phyloP scores from a whole-genome alignment of 2,329 filamentous ascomycete species.

The Exophiala spinifera region DNA sequence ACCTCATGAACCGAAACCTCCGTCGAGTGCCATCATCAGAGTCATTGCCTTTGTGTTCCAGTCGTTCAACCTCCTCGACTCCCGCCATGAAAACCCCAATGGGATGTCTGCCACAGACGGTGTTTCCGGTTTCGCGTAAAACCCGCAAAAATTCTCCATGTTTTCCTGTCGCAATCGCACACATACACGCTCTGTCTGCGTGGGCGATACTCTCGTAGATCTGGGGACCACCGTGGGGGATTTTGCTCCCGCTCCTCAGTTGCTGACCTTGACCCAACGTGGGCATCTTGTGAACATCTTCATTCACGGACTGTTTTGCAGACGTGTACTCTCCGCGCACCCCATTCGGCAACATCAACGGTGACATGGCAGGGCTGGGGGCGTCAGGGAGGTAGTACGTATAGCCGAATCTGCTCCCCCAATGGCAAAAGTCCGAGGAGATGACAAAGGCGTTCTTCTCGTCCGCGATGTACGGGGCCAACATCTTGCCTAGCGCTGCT shows the following conservation, averaged over 20 bases:
- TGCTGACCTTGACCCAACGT: constrained; percentile 24
- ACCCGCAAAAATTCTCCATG: constrained; percentile 68
- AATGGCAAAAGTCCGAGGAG: constrained; percentile 96
- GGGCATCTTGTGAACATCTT: constrained; percentile 29
- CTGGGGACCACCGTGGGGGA: constrained; percentile 35
- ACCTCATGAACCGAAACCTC: constrained; percentile 75
- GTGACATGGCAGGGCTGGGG: constrained; percentile 43
- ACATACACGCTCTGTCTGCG: constrained; percentile 79
- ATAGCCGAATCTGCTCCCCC: constrained; percentile 82
- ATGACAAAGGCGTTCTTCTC: constrained; percentile 74
- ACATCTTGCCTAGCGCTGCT: constrained; percentile 62
- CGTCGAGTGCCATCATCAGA: constrained; percentile 30
- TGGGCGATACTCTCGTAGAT: constrained; percentile 83
- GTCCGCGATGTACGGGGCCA: constrained; percentile 75
- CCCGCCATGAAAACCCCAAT: constrained; percentile 92
- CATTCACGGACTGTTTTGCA: constrained; percentile 26
- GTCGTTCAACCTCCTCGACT: constrained; percentile 61
- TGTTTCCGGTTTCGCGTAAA: constrained; percentile 74
- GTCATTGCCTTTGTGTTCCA: constrained; percentile 33
- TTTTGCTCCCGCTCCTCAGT: constrained; percentile 17
- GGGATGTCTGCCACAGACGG: constrained; percentile 90
- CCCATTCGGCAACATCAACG: constrained; percentile 37
- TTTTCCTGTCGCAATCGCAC: constrained; percentile 73
- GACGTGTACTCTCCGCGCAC: constrained; percentile 25
- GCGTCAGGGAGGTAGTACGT: constrained; percentile 66